Conservation (phyloP, 352 stramenopile species). For the Phytophthora citricola region DNA sequence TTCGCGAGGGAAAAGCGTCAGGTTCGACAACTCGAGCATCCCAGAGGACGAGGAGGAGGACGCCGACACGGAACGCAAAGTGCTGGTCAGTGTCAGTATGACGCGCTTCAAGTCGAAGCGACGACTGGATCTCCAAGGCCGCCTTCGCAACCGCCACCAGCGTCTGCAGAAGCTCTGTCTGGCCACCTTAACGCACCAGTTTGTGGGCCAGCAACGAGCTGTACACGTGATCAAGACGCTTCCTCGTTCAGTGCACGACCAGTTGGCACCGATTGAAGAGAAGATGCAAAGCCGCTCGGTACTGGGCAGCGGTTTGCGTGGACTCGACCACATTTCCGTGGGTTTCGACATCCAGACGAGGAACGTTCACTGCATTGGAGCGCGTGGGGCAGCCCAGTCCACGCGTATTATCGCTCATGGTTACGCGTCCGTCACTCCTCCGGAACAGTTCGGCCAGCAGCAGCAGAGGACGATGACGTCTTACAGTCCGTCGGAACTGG, state of each 20-base stretch:
- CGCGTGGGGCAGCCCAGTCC: slow-evolving; percentile 29
- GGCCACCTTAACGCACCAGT: slow-evolving; percentile 52
- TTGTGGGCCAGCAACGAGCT: slow-evolving; percentile 48
- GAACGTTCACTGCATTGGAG: slow-evolving; percentile 33
- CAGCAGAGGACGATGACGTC: slow-evolving; percentile 25
- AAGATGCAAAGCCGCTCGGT: slow-evolving; percentile 47
- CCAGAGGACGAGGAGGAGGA: slow-evolving; percentile 19
- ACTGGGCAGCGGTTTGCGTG: slow-evolving; percentile 40
- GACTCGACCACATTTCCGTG: slow-evolving; percentile 62
- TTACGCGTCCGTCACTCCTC: slow-evolving; percentile 58
- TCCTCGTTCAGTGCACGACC: slow-evolving; percentile 63
- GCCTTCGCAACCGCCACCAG: slow-evolving; percentile 45
- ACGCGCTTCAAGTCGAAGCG: slow-evolving; percentile 45
- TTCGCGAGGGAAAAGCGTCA: slow-evolving; percentile 20
- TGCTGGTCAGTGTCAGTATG: slow-evolving; percentile 52
- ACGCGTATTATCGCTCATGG: slow-evolving; percentile 64
- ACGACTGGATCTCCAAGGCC: slow-evolving; percentile 37
- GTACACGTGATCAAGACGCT: slow-evolving; percentile 70
- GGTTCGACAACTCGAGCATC: slow-evolving; percentile 30
- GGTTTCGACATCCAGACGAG: slow-evolving; percentile 65
- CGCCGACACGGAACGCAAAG: slow-evolving; percentile 27
- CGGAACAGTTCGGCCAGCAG: slow-evolving; percentile 45
- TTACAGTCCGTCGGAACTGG: slow-evolving; percentile 42
- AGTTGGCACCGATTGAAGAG: slow-evolving; percentile 56
- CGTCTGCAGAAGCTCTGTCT: slow-evolving; percentile 67